Evolutionary conservation across 441 rosid genomes (phyloP), one percentile per base, ranked within the genome.

Genomic region (Metrosideros polymorpha): DNA sequence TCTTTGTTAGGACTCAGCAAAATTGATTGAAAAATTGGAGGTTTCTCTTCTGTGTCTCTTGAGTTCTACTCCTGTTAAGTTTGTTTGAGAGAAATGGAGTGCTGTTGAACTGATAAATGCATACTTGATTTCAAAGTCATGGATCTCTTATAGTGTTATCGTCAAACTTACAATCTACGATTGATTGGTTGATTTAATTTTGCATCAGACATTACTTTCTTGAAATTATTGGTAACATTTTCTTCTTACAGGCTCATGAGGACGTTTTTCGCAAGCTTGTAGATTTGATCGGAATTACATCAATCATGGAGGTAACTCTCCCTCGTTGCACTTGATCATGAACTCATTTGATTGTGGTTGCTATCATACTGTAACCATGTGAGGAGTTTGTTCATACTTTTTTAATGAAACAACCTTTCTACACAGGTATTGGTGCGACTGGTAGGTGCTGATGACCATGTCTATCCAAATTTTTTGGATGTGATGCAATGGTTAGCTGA

Each of bases 401-500:
- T 25, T 17, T 87, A 39, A 84, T 79, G 54, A 85, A 13, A 49
- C 47, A 84, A 71, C 75, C 55, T 83, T 25, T 82, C 50, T 87
- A n/a, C 83, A 59, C 92, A 98, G 99, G 99, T 98, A 90, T 91
- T 97, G 92, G 94, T 98, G 89, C 95, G 99, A 88, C 90, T 98
- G 29, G 99, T 98, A 39, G 99, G 99, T 49, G 99, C 98, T 25
- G 99, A 98, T 87, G 98, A 97, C 89, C 96, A 97, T 84, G 94
- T 96, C 27, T 98, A 96, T 94, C 99, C 99, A 83, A 97, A 97
- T 90, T 94, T 94, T 90, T 88, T 91, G 91, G 99, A 97, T 90
- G 99, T 98, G 92, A 97, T 98, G 98, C 99, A 94, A 88, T 96
- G 98, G 96, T 89, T 98, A 91, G 98, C 99, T 88, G 99, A 96